phyloP scores from a whole-genome alignment of 164 flowering plant genomes.

The Saururus chinensis region DNA sequence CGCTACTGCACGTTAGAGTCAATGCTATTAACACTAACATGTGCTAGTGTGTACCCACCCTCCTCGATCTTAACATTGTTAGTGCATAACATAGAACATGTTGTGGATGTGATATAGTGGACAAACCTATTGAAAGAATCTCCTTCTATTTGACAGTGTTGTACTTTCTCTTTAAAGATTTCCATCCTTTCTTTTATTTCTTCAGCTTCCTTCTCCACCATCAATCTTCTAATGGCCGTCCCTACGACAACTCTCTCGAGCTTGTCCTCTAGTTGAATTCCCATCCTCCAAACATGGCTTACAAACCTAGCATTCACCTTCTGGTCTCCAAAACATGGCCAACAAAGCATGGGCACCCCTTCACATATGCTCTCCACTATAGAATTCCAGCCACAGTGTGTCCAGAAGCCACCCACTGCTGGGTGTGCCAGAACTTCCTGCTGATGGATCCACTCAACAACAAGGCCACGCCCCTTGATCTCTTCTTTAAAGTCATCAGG shows the following conservation, averaged over 20 bases:
- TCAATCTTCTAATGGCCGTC: neutral
- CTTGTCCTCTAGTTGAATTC: neutral
- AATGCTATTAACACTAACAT: no score
- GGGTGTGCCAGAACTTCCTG: conserved; percentile 1
- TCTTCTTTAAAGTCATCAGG: neutral
- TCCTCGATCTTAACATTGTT: no score
- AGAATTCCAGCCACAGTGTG: conserved; percentile 5
- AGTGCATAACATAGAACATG: no score
- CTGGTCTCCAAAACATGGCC: conserved; percentile 1
- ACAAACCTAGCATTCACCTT: conserved; percentile 1
- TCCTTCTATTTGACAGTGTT: neutral
- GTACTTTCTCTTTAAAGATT: neutral
- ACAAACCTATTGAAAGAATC: neutral
- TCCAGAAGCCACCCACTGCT: conserved; percentile 2
- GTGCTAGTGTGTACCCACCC: no score
- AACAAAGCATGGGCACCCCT: conserved; percentile 2
- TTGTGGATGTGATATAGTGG: neutral
- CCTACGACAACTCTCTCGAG: neutral
- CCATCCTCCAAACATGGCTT: neutral
- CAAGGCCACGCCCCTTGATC: neutral
- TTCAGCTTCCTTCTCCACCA: neutral
- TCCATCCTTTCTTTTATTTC: neutral
- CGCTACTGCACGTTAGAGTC: no score
- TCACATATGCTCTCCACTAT: neutral
- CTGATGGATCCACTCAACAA: neutral